Conservation (phyloP, 2,329 filamentous ascomycete species). For the Alternaria arbusti region DNA sequence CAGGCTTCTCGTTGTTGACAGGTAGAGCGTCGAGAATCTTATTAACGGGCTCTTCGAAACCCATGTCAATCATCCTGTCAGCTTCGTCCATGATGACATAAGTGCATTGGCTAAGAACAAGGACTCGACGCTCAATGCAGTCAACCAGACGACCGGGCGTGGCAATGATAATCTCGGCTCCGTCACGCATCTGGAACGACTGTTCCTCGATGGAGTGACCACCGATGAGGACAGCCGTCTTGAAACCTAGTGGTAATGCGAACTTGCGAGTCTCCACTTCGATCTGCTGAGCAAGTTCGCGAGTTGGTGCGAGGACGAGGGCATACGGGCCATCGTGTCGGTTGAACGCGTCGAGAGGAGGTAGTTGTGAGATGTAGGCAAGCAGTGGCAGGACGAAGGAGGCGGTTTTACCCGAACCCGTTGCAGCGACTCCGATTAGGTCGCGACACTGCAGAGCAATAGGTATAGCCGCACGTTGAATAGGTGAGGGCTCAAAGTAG, state of each 20-base stretch:
- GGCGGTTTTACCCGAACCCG: constrained; percentile 97
- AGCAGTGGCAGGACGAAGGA: constrained; percentile 91
- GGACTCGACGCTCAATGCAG: constrained; percentile 89
- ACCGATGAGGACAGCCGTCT: constrained; percentile 96
- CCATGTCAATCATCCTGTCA: constrained; percentile 98
- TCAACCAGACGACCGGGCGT: constrained; percentile 96
- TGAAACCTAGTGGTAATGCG: constrained; percentile 87
- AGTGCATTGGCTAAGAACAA: constrained; percentile 95
- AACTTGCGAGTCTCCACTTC: constrained; percentile 94
- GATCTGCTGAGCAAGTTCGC: constrained; percentile 97
- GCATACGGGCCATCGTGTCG: constrained; percentile 96
- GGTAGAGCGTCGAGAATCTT: constrained; percentile 96
- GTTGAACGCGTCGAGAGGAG: constrained; percentile 80
- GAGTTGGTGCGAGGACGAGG: constrained; percentile 94
- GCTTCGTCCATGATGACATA: constrained; percentile 99
- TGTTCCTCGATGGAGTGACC: constrained; percentile 95
- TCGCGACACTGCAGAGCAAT: constrained; percentile 92
- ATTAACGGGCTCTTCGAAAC: constrained; percentile 96
- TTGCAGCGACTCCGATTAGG: constrained; percentile 97
- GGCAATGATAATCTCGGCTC: constrained; percentile 97
- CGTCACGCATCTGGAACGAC: constrained; percentile 84
- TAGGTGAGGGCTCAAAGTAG: constrained; percentile 88
- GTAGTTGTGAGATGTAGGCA: constrained; percentile 91
- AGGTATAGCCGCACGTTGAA: constrained; percentile 93
- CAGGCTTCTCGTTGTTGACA: constrained; percentile 91